A percentile compares a stretch with the other conserved stretches of the same genome.
phyloP scores from a whole-genome alignment of 148 eudicot genomes.

The Limonium bicolor region DNA sequence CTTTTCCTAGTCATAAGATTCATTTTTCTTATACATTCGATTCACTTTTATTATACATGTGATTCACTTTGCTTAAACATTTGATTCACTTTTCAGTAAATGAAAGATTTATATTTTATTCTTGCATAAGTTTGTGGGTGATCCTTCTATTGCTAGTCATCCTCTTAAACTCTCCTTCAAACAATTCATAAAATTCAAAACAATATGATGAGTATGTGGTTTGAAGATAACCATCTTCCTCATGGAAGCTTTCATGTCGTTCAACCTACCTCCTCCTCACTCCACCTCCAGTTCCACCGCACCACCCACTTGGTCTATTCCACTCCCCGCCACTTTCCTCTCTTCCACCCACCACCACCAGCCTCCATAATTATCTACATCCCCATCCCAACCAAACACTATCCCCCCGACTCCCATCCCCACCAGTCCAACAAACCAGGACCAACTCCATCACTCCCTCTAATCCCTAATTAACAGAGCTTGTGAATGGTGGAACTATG shows the following conservation, averaged over 20 bases:
- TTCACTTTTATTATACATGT: too few relatives aligned
- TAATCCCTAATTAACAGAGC: constrained; percentile 49
- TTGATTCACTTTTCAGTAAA: too few relatives aligned
- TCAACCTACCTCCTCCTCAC: constrained; percentile 4
- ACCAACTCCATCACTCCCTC: constrained; percentile 59
- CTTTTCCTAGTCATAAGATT: too few relatives aligned
- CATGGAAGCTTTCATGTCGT: not conserved
- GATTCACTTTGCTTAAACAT: too few relatives aligned
- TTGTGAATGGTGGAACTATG: constrained; percentile 62
- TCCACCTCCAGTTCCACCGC: not conserved
- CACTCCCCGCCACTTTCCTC: not conserved
- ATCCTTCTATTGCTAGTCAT: too few relatives aligned
- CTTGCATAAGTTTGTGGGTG: too few relatives aligned
- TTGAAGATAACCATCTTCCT: not conserved
- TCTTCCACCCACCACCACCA: not conserved
- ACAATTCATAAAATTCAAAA: too few relatives aligned
- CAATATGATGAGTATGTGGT: constrained; percentile 34
- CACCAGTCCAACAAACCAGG: constrained; percentile 22
- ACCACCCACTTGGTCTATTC: not conserved
- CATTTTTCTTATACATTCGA: too few relatives aligned
- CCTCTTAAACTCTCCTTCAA: too few relatives aligned
- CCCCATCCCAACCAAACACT: not conserved
- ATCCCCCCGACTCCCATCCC: not conserved
- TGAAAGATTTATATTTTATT: too few relatives aligned
- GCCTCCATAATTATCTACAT: not conserved